Conservation (phyloP, 1,284 basidiomycete genomes). For the Amylostereum chailletii region DNA sequence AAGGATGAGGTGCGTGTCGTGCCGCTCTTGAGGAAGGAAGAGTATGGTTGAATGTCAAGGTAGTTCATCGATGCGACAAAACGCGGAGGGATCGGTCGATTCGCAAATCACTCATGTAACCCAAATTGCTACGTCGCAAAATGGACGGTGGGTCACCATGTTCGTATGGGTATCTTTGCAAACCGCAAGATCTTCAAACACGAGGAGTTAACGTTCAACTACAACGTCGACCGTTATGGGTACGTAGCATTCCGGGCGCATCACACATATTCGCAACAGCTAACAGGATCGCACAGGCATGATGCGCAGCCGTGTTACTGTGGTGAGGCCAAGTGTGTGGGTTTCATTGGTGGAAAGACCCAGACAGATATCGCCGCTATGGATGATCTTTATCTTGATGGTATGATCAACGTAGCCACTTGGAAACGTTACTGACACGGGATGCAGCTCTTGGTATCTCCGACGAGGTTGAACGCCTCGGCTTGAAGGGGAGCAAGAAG, state of each 20-base stretch:
- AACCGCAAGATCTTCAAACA: slow-evolving; percentile 74
- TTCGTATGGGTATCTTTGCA: slow-evolving; percentile 98
- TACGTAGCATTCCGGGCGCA: slow-evolving; percentile 28
- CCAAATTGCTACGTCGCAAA: slow-evolving; percentile 99
- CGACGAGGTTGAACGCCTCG: slow-evolving; percentile 78
- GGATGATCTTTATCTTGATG: slow-evolving; percentile 93
- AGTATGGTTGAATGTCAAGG: no score
- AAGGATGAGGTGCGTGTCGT: slow-evolving; percentile 76
- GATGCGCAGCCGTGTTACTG: slow-evolving; percentile 95
- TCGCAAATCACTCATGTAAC: slow-evolving; percentile 97
- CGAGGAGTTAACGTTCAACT: slow-evolving; percentile 98
- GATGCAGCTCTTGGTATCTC: slow-evolving; percentile 84
- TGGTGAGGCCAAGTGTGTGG: slow-evolving; percentile 93
- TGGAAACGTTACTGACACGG: no score
- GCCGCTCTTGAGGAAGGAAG: no score
- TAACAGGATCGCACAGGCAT: slow-evolving; percentile 45
- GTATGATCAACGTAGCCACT: slow-evolving; percentile 31
- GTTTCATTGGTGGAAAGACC: slow-evolving; percentile 95
- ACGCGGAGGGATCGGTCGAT: slow-evolving; percentile 91
- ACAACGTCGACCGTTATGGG: slow-evolving; percentile 99
- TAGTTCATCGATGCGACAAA: slow-evolving; percentile 99
- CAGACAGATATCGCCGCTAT: slow-evolving; percentile 94
- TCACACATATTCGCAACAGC: neutral
- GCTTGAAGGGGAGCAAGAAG: slow-evolving; percentile 83
- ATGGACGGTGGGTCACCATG: slow-evolving; percentile 89